phyloP scores from a whole-genome alignment of 371 early-diverging fungal genomes.

The Mucor ambiguus region DNA sequence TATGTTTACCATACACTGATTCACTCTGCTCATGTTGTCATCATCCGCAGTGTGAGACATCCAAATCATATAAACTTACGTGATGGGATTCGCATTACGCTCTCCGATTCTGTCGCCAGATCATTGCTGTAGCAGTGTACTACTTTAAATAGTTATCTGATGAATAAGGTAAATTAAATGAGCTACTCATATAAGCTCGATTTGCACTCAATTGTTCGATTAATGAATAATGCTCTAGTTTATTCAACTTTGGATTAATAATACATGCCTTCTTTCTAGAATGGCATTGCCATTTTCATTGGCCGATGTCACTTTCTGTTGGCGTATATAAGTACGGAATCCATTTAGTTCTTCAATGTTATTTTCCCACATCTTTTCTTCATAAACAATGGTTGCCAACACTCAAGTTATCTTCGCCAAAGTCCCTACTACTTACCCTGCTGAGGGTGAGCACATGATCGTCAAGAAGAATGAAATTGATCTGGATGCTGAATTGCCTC shows the following conservation, averaged over 20 bases:
- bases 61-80: not conserved
- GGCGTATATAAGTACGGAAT: not conserved
- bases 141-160: not conserved
- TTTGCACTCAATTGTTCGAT: not conserved
- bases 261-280: not conserved
- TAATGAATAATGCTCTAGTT: not conserved
- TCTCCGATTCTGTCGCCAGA: conserved; percentile 2
- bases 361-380: not conserved
- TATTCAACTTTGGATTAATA: conserved; percentile 2
- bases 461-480: conserved; percentile 47
- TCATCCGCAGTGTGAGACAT: not conserved
- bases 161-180: not conserved
- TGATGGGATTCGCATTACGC: not conserved
- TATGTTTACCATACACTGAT: not conserved
- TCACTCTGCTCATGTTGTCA: not conserved
- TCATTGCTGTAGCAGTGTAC: not conserved
- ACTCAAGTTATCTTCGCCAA: conserved; percentile 45
- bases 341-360: not conserved
- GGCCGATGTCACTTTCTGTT: not conserved
- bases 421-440: conserved; percentile 47
- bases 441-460: conserved; percentile 51
- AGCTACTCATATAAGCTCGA: not conserved
- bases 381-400: conserved; percentile 27
- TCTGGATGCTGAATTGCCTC: conserved; percentile 43
- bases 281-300: not conserved